Conservation (phyloP, 2,329 filamentous ascomycete species). For the Plectosphaerella sp. region DNA sequence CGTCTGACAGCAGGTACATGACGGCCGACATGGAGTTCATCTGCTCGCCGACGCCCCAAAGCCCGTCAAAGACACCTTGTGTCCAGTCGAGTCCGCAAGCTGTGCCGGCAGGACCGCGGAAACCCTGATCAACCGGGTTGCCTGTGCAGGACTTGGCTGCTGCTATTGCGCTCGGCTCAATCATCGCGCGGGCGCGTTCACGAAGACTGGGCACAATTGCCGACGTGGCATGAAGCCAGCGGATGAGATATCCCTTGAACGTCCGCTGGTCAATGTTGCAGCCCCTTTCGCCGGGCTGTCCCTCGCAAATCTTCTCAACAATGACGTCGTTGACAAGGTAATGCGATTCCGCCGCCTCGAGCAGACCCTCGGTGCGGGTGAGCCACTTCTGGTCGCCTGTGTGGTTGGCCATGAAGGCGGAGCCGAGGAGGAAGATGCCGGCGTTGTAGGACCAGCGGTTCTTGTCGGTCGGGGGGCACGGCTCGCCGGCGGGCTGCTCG, state of each 20-base stretch:
- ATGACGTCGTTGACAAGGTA: conserved; percentile 57
- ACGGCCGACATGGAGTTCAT: conserved; percentile 64
- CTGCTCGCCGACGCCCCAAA: conserved; percentile 62
- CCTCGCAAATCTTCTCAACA: conserved; percentile 65
- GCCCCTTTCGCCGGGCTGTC: conserved; percentile 26
- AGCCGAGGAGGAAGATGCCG: conserved; percentile 60
- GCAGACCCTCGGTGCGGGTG: conserved; percentile 53
- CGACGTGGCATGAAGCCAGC: conserved; percentile 57
- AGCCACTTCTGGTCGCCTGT: conserved; percentile 51
- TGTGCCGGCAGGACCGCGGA: conserved; percentile 49
- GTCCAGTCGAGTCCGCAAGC: conserved; percentile 66
- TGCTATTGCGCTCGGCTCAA: conserved; percentile 44
- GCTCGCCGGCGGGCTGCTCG: neutral
- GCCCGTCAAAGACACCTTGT: conserved; percentile 49
- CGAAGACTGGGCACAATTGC: conserved; percentile 51
- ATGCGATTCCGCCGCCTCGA: conserved; percentile 41
- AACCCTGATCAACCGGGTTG: conserved; percentile 29
- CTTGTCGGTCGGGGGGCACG: conserved; percentile 48
- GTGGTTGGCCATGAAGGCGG: conserved; percentile 59
- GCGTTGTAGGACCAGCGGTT: conserved; percentile 68
- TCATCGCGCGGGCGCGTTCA: conserved; percentile 43
- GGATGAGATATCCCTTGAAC: conserved; percentile 72
- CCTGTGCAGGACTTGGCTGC: conserved; percentile 50
- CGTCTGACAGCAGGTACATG: conserved; percentile 47
- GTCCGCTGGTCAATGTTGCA: conserved; percentile 70